A percentile compares a stretch with the other conserved stretches of the same genome.
Evolutionary conservation across 108 stramenopile species (phyloP).

Genomic region (Fragilariopsis cylindrus): DNA sequence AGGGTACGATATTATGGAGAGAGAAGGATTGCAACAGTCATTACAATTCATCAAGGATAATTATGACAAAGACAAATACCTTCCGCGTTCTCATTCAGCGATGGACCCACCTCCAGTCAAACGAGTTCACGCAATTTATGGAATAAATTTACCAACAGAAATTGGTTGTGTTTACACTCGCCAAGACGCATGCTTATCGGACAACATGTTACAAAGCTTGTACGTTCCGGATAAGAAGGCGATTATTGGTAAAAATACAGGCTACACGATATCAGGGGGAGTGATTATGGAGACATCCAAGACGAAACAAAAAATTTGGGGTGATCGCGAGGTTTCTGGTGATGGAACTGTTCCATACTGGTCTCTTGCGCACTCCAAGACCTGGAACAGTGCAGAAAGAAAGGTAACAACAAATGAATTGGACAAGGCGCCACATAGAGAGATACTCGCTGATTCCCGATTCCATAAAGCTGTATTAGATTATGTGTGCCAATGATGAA

Average conservation of each 20-base stretch:
- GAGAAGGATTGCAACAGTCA: constrained; percentile 29
- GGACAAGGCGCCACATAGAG: constrained; percentile 31
- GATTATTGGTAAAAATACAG: constrained; percentile 4
- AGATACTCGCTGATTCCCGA: constrained; percentile 35
- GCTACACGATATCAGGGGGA: constrained; percentile 36
- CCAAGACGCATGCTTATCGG: constrained; percentile 27
- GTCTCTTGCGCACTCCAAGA: constrained; percentile 47
- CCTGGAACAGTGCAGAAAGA: constrained; percentile 41
- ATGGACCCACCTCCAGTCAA: constrained; percentile 56
- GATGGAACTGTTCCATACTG: constrained; percentile 65
- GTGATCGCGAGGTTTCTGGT: constrained; percentile 23
- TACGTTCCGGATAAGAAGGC: constrained; percentile 45
- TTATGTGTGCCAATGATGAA: constrained; percentile 2
- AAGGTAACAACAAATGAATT: constrained; percentile 31
- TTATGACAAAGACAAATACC: constrained; percentile 27
- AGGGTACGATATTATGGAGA: constrained; percentile 31
- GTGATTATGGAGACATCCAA: constrained; percentile 54
- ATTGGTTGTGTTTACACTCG: constrained; percentile 51
- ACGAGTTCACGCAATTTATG: constrained; percentile 59
- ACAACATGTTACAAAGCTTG: constrained; percentile 18
- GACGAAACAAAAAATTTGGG: constrained; percentile 29
- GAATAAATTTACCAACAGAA: constrained; percentile 60
- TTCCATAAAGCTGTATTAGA: constrained; percentile 49
- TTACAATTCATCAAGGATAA: constrained; percentile 19
- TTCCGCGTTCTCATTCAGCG: constrained; percentile 19